Base-by-base conservation (phyloP, 2,329 filamentous ascomycete species). In the Ophiostoma perfectum region DNA sequence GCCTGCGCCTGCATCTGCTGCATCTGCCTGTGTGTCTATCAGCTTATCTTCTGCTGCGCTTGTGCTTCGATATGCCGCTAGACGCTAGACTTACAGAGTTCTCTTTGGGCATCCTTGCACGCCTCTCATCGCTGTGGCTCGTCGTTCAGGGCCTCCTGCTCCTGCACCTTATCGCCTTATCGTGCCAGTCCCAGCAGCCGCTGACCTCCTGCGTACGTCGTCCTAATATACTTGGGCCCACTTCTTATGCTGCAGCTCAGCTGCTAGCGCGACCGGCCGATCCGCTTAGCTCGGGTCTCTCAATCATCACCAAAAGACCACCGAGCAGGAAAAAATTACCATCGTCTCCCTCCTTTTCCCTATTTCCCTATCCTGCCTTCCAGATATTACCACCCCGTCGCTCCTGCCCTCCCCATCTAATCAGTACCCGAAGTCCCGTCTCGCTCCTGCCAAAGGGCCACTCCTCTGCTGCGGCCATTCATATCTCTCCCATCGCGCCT, bases 221-320 rank as follows among this genome's bases (percentile, higher is more conserved):
- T 55, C 49, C 49, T 55, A 55, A 12, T 55, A 55, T 55, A 55
- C 49, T 36, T 55, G 64, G 65, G 5, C 68, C 68, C 68, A 69
- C 68, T 69, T 55, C 64, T 63, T 41, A 39, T 36, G 55, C 64
- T 66, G 67, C 67, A 68, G 65, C 60, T 64, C 49, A 67, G 65
- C 68, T 45, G 42, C 66, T 71, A 71, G 70, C 70, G 70, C 63
- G 45, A 64, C 70, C 70, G 70, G 62, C 65, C 42, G 60, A 70
- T 70, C 70, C 70, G 70, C 68, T 62, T 64, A 66, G 64, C 41
- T 66, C 11, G 44, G 38, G 27, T 66, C 41, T 41, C 55, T 44
- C 55, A 42, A 64, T 66, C 69, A 69, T 67, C 69, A 70, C 65
- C 69, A 66, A 69, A 44, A 69, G 49, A 66, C 14, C 49, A 64